Percentiles rank a stretch among this genome's conserved stretches.
phyloP scores from a whole-genome alignment of 805 yeast genomes.

The Diddensiella santjacobensis region DNA sequence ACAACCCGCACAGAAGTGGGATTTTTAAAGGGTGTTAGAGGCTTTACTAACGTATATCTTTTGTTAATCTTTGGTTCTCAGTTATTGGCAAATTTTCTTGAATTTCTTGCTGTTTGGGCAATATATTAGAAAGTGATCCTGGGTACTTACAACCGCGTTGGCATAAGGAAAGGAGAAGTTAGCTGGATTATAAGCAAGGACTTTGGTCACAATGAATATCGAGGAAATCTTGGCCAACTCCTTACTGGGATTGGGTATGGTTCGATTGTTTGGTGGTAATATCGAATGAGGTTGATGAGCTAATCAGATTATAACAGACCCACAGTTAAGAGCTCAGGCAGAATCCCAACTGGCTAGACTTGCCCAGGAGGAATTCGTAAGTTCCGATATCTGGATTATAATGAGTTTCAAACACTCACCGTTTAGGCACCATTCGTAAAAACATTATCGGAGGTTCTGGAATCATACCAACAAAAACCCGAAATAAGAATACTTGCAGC shows the following conservation, averaged over 20 bases:
- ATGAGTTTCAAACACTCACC: neutral
- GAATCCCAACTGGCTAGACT: constrained; percentile 70
- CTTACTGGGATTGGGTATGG: neutral
- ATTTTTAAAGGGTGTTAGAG: neutral
- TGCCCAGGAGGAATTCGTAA: constrained; percentile 68
- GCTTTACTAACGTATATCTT: too few species aligned
- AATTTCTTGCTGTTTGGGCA: neutral
- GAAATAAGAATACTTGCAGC: constrained; percentile 94
- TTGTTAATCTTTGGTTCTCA: too few species aligned
- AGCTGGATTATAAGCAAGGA: too few species aligned
- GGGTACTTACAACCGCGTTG: too few species aligned
- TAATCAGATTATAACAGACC: neutral
- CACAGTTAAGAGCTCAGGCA: constrained; percentile 60
- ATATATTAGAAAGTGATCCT: neutral
- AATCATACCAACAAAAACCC: constrained; percentile 55
- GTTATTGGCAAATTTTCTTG: neutral
- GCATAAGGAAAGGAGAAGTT: too few species aligned
- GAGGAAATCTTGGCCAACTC: constrained; percentile 1
- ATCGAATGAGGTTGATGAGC: neutral
- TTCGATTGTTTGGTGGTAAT: neutral
- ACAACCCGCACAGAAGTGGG: too few species aligned
- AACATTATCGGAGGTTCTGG: constrained; percentile 66
- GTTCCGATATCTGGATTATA: neutral
- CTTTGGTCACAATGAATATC: neutral
- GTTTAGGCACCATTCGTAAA: constrained; percentile 51